phyloP scores from a whole-genome alignment of 1,284 basidiomycete genomes.

The Papiliotrema terrestris region DNA sequence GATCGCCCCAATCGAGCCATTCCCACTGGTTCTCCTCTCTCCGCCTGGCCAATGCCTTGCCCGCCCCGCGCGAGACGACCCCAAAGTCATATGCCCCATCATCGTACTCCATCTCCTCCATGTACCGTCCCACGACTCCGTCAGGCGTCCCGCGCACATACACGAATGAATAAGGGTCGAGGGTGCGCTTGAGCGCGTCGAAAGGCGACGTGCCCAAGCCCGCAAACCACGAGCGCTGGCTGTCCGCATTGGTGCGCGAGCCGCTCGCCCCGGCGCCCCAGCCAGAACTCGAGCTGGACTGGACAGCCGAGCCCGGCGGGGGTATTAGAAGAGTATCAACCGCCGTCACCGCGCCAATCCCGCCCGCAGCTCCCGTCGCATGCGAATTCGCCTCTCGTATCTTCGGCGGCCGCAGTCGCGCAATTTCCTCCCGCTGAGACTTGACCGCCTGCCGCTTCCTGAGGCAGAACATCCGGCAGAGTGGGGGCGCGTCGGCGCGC shows the following conservation, averaged over 20 bases:
- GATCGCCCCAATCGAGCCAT: constrained; percentile 38
- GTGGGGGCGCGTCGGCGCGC: constrained; percentile 22
- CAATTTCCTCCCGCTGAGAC: constrained; percentile 24
- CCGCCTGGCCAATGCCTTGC: constrained; percentile 11
- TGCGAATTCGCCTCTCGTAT: neutral
- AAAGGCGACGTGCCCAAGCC: constrained; percentile 17
- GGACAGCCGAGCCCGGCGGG: too few relatives aligned
- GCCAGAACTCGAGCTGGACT: too few relatives aligned
- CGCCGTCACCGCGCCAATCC: too few relatives aligned
- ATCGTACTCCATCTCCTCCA: constrained; percentile 44
- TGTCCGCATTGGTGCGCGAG: neutral
- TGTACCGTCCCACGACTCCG: constrained; percentile 43
- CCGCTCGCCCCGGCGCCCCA: too few relatives aligned
- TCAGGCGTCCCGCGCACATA: constrained; percentile 38
- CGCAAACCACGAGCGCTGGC: neutral
- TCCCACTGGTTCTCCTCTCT: constrained; percentile 20
- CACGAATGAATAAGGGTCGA: constrained; percentile 38
- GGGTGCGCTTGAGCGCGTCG: constrained; percentile 16
- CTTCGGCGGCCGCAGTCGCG: constrained; percentile 22
- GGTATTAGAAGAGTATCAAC: too few relatives aligned
- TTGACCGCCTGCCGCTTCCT: constrained; percentile 19
- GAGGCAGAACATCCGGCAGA: constrained; percentile 43
- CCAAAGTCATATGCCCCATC: constrained; percentile 44
- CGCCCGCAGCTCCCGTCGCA: neutral
- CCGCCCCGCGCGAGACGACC: constrained; percentile 20